Base-by-base conservation (phyloP, 345 rosid genomes). In the Psidium guajava region DNA sequence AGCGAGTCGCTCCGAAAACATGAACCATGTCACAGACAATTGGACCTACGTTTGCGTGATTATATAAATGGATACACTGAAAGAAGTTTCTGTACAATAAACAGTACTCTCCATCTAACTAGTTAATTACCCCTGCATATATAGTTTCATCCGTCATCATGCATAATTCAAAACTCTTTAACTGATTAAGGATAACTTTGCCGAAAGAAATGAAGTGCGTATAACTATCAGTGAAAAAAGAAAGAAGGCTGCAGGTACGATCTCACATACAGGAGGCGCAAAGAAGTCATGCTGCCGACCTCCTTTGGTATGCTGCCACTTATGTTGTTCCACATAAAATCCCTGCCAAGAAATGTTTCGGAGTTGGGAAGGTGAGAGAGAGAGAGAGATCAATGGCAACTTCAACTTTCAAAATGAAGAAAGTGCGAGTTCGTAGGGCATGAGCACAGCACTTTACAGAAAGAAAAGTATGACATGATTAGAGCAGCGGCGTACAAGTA, bases 281-380 rank as follows among this genome's bases (percentile, higher is more conserved):
- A 87, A 83, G 96, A 87, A 86, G 88, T 93, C 82, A 97, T 91
- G 86, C 93, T 90, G 82, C 98, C 98, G 51, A 97, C 93, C 91
- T 95, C 98, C 87, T 92, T 93, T 5, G 99, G 99, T 90, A 97
- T 94, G 86, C 92, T 92, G 64, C 99, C 99, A 53, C 85, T 91
- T 27, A 97, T 89, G 11, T 82, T 85, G 91, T 97, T 97, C 98
- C 97, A 96, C 98, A 97, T 96, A 86, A 97, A 95, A 88, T 95
- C 93, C 93, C 99, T 97, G 87, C 42, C 74, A 22, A 64, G 24
- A 1, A 64, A 32, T 64, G 42, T 1, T 32, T 32, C 1, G 0
- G 22, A 32, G 75, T 32, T 8, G 44, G 40, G 77, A 64, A 20
- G 10, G 40, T 6, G n/a, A n/a, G n/a, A 86, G 85, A 86, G 32